Base-by-base conservation (phyloP, 306 rosid species). In the Pyrus bretschneideri region DNA sequence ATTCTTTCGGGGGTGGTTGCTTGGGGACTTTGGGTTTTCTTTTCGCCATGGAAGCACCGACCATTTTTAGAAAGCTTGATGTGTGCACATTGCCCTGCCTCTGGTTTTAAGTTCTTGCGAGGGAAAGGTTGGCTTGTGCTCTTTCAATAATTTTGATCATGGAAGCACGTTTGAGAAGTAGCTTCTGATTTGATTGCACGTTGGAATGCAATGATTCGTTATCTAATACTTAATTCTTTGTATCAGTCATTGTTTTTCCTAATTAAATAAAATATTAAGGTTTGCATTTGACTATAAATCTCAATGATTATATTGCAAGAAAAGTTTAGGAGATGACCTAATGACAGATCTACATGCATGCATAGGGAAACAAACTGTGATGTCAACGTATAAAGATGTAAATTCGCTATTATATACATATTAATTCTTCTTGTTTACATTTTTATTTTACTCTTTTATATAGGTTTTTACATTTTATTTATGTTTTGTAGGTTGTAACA, bases 101-200 rank as follows among this genome's bases (percentile, higher is more conserved):
- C 65, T 66, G 81, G 77, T 52, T 82, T 77, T 70, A 81, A 75
- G 80, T 66, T 64, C n/a, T 60, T 25, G 23, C 22, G 4, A 6
- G 74, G 42, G n/a, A 65, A 25, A 59, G 57, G 38, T 38, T 57
- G 15, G 71, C 52, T 63, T 5, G 69, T 81, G 75, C 69, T 22
- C 44, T 8, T 45, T 12, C 60, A 71, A 74, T 71, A 64, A 69
- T 22, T 60, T 49, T 61, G 42, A 67, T 82, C 91, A 83, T 84
- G 93, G 84, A 84, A 80, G 87, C 96, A 87, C 90, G 86, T 83
- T 80, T 35, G 67, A 27, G 30, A 75, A 23, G 72, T 45, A 19
- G 21, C 9, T 42, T 64, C 30, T 12, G 61, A 80, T 55, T 59
- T 54, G 80, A 11, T 18, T 72, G 86, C 90, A 85, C 90, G 81